Conservation (phyloP, 2,329 filamentous ascomycete genomes). For the Fusarium sp. region DNA sequence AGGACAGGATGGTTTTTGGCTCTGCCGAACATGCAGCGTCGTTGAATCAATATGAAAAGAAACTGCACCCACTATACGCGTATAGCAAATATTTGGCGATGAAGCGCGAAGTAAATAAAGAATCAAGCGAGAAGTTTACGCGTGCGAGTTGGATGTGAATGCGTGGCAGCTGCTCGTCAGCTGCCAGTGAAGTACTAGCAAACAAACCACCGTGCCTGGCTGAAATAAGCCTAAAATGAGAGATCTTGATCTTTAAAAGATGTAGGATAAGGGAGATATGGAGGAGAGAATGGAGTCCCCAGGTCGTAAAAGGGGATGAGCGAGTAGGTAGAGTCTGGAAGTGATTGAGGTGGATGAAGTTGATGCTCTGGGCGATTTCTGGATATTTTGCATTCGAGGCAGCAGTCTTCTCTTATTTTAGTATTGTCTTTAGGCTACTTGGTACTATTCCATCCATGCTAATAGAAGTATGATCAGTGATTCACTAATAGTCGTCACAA, state of each 20-base stretch:
- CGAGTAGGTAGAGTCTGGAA: not conserved
- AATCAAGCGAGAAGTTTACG: not conserved
- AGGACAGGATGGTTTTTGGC: no score
- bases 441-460: no score
- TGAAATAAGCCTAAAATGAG: not conserved
- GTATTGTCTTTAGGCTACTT: not conserved
- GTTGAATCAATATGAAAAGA: not conserved
- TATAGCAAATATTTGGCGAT: not conserved
- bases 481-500: slow-evolving; percentile 2
- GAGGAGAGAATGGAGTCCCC: not conserved
- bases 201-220: slow-evolving; percentile 1
- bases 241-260: not conserved
- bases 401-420: not conserved
- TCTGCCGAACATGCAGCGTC: not conserved
- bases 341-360: slow-evolving; percentile 1
- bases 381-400: not conserved
- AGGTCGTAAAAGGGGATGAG: not conserved
- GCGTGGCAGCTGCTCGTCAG: slow-evolving; percentile 31
- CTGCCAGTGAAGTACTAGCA: slow-evolving; percentile 20
- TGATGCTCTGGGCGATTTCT: not conserved
- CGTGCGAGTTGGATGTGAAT: slow-evolving; percentile 20
- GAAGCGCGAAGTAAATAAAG: slow-evolving; percentile 19
- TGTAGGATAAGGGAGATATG: not conserved
- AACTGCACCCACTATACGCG: not conserved
- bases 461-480: slow-evolving; percentile 2